A percentile compares a stretch with the other conserved stretches of the same genome.
These are phyloP conservation scores for Mariannaea elegans DNA, from an alignment of 2,329 filamentous ascomycete genomes.

Conservation along the genomic window DNA sequence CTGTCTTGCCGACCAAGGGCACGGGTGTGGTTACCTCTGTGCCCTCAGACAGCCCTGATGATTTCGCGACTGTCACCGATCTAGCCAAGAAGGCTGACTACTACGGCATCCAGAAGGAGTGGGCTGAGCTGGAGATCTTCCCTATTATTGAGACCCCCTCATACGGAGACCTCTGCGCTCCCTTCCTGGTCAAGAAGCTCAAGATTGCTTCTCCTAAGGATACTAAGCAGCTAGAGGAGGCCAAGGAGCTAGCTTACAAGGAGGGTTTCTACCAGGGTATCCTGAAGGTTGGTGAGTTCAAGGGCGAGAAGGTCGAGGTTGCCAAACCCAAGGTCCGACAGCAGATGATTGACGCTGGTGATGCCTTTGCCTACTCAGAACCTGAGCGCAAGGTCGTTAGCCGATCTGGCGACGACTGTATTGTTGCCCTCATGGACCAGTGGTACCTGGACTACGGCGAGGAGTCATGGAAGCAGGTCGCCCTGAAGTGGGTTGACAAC, in stretches of 20 bases:
- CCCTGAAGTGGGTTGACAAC: slow-evolving; percentile 76
- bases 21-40: slow-evolving; percentile 97
- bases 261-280: slow-evolving; percentile 96
- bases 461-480: slow-evolving; percentile 82
- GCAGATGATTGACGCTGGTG: slow-evolving; percentile 76
- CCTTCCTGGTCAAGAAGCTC: slow-evolving; percentile 85
- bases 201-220: slow-evolving; percentile 99
- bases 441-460: slow-evolving; percentile 99
- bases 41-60: slow-evolving; percentile 92
- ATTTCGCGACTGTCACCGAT: slow-evolving; percentile 89
- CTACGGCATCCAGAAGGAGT: slow-evolving; percentile 96
- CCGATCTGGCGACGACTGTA: slow-evolving; percentile 90
- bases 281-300: slow-evolving; percentile 88
- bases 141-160: slow-evolving; percentile 90
- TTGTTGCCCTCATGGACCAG: slow-evolving; percentile 92
- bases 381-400: slow-evolving; percentile 90
- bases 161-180: slow-evolving; percentile 86
- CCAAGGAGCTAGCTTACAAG: slow-evolving; percentile 96
- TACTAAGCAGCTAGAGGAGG: slow-evolving; percentile 84
- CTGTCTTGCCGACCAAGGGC: slow-evolving; percentile 90
- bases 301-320: slow-evolving; percentile 84
- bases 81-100: slow-evolving; percentile 95
- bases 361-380: slow-evolving; percentile 93
- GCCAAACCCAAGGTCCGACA: slow-evolving; percentile 87
- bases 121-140: slow-evolving; percentile 89